Conservation (phyloP, 495 filamentous ascomycete species). For the Penicillium subrubescens region DNA sequence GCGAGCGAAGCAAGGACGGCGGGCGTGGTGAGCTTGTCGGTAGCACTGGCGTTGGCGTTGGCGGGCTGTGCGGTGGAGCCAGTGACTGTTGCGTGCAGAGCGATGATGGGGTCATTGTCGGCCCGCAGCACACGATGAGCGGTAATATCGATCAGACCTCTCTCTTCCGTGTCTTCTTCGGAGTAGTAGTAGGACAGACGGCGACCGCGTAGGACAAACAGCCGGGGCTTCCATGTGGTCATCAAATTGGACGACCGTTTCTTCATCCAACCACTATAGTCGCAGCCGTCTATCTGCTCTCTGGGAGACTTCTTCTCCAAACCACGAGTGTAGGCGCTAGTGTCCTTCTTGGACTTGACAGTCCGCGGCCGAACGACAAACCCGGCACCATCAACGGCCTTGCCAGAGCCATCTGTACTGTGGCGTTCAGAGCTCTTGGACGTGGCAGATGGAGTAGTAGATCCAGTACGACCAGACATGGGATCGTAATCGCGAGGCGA, state of each 20-base stretch:
- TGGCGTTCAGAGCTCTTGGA: slow-evolving; percentile 79
- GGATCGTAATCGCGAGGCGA: slow-evolving; percentile 70
- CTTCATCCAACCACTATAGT: slow-evolving; percentile 99
- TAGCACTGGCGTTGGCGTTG: slow-evolving; percentile 59
- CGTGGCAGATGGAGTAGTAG: slow-evolving; percentile 81
- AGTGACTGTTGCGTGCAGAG: slow-evolving; percentile 88
- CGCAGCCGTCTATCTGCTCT: slow-evolving; percentile 83
- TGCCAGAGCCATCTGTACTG: slow-evolving; percentile 61
- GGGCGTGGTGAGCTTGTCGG: slow-evolving; percentile 36
- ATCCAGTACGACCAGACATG: slow-evolving; percentile 74
- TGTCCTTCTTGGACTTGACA: slow-evolving; percentile 85
- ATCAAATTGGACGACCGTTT: slow-evolving; percentile 94
- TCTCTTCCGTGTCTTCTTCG: slow-evolving; percentile 86
- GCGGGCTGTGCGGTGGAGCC: slow-evolving; percentile 78
- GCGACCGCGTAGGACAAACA: slow-evolving; percentile 90
- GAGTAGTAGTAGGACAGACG: slow-evolving; percentile 96
- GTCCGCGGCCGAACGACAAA: slow-evolving; percentile 46
- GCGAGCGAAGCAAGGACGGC: slow-evolving; percentile 18
- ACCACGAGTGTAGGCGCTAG: slow-evolving; percentile 89
- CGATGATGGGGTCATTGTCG: slow-evolving; percentile 87
- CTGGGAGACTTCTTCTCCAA: slow-evolving; percentile 78
- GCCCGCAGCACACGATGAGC: slow-evolving; percentile 93
- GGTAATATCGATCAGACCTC: slow-evolving; percentile 95
- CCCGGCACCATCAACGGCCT: slow-evolving; percentile 59
- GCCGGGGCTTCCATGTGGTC: slow-evolving; percentile 93